Conservation (phyloP, 352 stramenopile species). For the Pythium phragmiticola region DNA sequence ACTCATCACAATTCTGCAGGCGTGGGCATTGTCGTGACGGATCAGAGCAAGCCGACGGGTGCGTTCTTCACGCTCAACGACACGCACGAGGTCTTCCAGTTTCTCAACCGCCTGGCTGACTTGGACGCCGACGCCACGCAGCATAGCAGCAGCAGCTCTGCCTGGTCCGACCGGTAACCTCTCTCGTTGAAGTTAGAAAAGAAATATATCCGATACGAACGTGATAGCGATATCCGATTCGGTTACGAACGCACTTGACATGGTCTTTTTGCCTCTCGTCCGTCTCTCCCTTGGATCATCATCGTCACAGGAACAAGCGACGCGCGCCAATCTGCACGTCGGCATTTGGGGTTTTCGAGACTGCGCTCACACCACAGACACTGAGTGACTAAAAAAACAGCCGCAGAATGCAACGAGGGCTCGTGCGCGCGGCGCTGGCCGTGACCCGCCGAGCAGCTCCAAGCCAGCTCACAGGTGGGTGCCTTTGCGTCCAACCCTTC, state of each 20-base stretch:
- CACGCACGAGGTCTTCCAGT: slow-evolving; percentile 68
- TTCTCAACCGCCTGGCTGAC: slow-evolving; percentile 70
- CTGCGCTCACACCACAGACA: background rate
- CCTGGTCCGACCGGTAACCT: slow-evolving; percentile 11
- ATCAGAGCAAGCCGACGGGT: slow-evolving; percentile 63
- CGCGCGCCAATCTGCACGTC: slow-evolving; percentile 23
- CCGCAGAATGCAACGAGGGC: slow-evolving; percentile 17
- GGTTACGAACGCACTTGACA: slow-evolving; percentile 13
- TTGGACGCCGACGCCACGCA: slow-evolving; percentile 25
- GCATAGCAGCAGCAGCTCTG: slow-evolving; percentile 17
- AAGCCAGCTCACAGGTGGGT: background rate
- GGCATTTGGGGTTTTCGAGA: slow-evolving; percentile 5
- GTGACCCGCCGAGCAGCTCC: slow-evolving; percentile 1
- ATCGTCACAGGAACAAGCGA: slow-evolving; percentile 12
- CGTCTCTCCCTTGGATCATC: slow-evolving; percentile 14
- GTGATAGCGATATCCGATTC: background rate
- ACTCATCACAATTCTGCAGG: slow-evolving; percentile 25
- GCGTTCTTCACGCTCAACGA: slow-evolving; percentile 79
- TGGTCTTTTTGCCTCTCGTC: background rate
- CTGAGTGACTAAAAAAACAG: background rate
- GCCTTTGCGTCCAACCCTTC: background rate
- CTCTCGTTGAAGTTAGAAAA: slow-evolving; percentile 22
- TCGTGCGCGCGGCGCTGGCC: slow-evolving; percentile 7
- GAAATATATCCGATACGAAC: background rate
- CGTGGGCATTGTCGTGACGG: slow-evolving; percentile 82